These are phyloP conservation scores for Lepiota brunneoincarnata DNA, from an alignment of 768 basidiomycete species.

Conservation along the genomic window DNA sequence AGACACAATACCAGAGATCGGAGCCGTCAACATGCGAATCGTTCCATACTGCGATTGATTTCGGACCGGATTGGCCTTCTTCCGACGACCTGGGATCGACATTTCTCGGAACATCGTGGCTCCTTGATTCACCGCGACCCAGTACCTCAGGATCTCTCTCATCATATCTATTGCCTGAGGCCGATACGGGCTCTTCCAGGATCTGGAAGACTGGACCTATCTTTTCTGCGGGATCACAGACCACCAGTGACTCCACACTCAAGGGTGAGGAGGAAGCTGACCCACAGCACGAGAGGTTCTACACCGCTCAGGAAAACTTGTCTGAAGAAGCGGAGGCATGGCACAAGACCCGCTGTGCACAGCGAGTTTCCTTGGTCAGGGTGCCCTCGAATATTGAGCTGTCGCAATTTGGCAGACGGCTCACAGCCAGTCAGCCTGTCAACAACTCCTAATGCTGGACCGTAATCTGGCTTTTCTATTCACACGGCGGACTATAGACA, in stretches of 20 bases:
- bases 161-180: conserved; percentile 23
- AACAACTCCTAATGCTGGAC: background rate
- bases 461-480: background rate
- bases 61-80: conserved; percentile 45
- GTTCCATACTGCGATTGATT: conserved; percentile 68
- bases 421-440: background rate
- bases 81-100: conserved; percentile 35
- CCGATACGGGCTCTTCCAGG: background rate
- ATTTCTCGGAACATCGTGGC: conserved; percentile 26
- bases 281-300: conserved; percentile 41
- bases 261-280: background rate
- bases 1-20: conserved; percentile 30
- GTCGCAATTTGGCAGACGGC: conserved; percentile 9
- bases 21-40: conserved; percentile 54
- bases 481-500: background rate
- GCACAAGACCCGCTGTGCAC: conserved; percentile 81
- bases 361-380: conserved; percentile 79
- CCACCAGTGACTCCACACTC: background rate
- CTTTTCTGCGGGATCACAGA: background rate
- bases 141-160: conserved; percentile 31
- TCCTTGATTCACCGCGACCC: conserved; percentile 34
- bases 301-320: conserved; percentile 41
- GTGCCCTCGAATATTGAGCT: conserved; percentile 53
- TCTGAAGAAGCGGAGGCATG: conserved; percentile 85
- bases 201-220: background rate